These are phyloP conservation scores for Phaeophleospora eucalypticola DNA, from an alignment of 2,329 filamentous ascomycete species.

Conservation along the genomic window DNA sequence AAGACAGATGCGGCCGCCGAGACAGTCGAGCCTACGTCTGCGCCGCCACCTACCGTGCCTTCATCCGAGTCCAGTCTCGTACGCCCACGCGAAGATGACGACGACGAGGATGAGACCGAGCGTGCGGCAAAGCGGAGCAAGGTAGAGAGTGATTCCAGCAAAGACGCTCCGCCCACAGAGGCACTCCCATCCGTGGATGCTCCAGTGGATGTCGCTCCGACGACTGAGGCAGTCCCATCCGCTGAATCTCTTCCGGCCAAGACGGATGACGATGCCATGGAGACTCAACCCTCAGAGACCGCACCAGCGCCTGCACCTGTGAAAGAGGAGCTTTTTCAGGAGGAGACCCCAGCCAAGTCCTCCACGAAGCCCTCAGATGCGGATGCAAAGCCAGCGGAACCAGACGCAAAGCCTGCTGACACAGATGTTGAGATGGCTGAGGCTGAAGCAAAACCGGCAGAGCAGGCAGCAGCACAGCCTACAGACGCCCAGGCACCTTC, in stretches of 20 bases:
- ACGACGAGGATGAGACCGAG: constrained; percentile 51
- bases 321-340: too few species aligned
- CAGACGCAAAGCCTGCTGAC: not conserved
- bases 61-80: constrained; percentile 54
- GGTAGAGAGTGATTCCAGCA: constrained; percentile 51
- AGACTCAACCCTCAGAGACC: not conserved
- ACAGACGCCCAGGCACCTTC: not conserved
- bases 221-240: constrained; percentile 1
- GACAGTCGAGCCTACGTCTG: constrained; percentile 9
- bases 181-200: constrained; percentile 1
- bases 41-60: constrained; percentile 14
- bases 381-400: not conserved
- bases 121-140: constrained; percentile 77
- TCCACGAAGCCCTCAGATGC: not conserved
- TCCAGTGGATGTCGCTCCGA: not conserved
- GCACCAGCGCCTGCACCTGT: not conserved
- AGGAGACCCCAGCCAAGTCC: not conserved
- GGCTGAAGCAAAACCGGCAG: not conserved
- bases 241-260: not conserved
- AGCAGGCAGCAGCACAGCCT: not conserved
- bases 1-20: constrained; percentile 11
- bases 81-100: constrained; percentile 76
- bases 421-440: not conserved
- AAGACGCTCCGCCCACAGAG: constrained; percentile 11
- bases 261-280: not conserved